A percentile compares a stretch with the other conserved stretches of the same genome.
Conservation (phyloP, 202 grass and related monocot species). For the Panicum hallii region DNA sequence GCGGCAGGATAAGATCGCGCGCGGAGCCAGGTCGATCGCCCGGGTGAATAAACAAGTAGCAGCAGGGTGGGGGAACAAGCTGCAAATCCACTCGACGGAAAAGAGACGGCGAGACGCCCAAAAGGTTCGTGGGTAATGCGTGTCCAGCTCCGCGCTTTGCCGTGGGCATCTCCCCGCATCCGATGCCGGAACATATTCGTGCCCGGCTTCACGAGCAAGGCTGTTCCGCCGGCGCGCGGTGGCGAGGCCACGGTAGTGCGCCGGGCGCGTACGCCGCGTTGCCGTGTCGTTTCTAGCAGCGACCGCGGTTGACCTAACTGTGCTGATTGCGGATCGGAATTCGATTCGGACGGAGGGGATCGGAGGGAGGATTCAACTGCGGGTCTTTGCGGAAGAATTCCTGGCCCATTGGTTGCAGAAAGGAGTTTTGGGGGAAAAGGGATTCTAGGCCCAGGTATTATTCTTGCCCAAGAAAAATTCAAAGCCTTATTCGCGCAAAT, state of each 20-base stretch:
- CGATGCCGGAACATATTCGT: slow-evolving; percentile 42
- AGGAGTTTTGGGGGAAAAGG: neutral
- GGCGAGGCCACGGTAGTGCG: neutral
- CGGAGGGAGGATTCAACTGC: neutral
- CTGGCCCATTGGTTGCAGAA: neutral
- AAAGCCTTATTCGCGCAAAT: neutral
- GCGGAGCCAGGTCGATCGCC: neutral
- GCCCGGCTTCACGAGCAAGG: slow-evolving; percentile 28
- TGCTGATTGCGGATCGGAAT: neutral
- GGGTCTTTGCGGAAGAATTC: neutral
- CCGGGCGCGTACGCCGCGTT: neutral
- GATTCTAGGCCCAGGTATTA: neutral
- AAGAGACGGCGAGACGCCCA: neutral
- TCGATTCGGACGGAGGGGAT: neutral
- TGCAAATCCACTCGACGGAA: neutral
- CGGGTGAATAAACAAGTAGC: neutral
- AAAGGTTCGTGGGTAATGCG: slow-evolving; percentile 16
- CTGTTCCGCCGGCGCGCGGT: neutral
- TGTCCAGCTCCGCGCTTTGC: slow-evolving; percentile 42
- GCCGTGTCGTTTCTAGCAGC: neutral
- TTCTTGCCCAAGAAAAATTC: neutral
- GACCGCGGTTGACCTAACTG: neutral
- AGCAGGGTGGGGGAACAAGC: no score
- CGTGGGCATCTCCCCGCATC: slow-evolving; percentile 31
- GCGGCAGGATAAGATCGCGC: neutral